A percentile compares a stretch with the other conserved stretches of the same genome.
Evolutionary conservation across 2,329 filamentous ascomycete species (phyloP).

Genomic region (Calycina herbarum): DNA sequence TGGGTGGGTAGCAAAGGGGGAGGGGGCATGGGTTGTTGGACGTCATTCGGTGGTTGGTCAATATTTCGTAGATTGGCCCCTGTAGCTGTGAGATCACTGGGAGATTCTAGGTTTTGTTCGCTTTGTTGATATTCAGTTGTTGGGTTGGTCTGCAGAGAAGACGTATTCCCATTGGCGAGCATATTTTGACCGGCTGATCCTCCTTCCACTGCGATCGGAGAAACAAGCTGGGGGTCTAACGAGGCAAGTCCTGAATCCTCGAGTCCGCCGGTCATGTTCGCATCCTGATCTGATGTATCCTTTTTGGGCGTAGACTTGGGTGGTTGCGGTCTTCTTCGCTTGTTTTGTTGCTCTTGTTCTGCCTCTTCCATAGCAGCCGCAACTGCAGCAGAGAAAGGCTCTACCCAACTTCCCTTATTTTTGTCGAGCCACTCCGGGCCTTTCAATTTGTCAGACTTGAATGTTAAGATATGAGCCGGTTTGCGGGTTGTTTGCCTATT

Average conservation of each 20-base stretch:
- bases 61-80: not conserved
- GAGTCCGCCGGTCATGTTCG: not conserved
- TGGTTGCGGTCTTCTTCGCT: not conserved
- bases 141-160: not conserved
- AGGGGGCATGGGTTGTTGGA: not conserved
- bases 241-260: not conserved
- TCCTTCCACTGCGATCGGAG: not conserved
- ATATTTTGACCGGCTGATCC: not conserved
- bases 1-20: not conserved
- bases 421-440: constrained; percentile 15
- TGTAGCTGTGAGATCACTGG: not conserved
- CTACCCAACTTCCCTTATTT: constrained; percentile 15
- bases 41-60: not conserved
- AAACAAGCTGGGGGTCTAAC: not conserved
- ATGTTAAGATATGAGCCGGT: constrained; percentile 18
- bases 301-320: not conserved
- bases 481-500: not conserved
- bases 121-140: not conserved
- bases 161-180: not conserved
- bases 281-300: not conserved
- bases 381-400: not conserved
- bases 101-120: not conserved
- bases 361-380: not conserved
- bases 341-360: not conserved
- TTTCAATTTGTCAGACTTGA: constrained; percentile 24